Percentiles rank a stretch among this genome's conserved stretches.
These are phyloP conservation scores for Penicillium sp. DNA, from an alignment of 2,329 filamentous ascomycete species.

Conservation along the genomic window DNA sequence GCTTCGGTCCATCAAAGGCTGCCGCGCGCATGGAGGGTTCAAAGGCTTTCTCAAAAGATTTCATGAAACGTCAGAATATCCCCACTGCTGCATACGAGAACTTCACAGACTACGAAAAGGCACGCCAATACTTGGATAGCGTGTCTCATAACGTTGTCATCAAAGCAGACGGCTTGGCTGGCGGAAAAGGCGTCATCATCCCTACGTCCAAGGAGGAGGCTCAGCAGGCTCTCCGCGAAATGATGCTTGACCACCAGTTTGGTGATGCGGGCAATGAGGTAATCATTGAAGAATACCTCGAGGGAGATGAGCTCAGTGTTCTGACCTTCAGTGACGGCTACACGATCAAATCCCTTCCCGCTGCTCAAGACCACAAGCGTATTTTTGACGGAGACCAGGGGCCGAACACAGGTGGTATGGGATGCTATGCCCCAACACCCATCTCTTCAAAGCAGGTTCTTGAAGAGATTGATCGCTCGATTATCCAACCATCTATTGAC, in stretches of 20 bases:
- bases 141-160: conserved; percentile 80
- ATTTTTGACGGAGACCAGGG: conserved; percentile 89
- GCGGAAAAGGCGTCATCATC: conserved; percentile 94
- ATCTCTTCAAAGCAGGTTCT: conserved; percentile 77
- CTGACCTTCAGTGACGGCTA: conserved; percentile 90
- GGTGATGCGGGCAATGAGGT: conserved; percentile 86
- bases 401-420: conserved; percentile 97
- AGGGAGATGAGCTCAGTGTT: conserved; percentile 90
- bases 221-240: conserved; percentile 77
- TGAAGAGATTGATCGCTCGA: conserved; percentile 75
- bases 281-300: conserved; percentile 91
- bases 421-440: conserved; percentile 90
- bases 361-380: conserved; percentile 96
- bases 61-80: conserved; percentile 89
- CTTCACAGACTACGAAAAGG: conserved; percentile 77
- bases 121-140: conserved; percentile 73
- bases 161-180: conserved; percentile 90
- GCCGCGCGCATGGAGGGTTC: conserved; percentile 93
- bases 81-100: conserved; percentile 91
- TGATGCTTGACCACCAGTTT: conserved; percentile 89
- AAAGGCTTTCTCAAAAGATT: conserved; percentile 97
- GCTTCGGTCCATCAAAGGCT: conserved; percentile 83
- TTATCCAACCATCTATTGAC: conserved; percentile 87
- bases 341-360: conserved; percentile 79
- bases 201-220: conserved; percentile 83